phyloP scores from a whole-genome alignment of 768 basidiomycete species.

The Tricholoma hemisulphureum region DNA sequence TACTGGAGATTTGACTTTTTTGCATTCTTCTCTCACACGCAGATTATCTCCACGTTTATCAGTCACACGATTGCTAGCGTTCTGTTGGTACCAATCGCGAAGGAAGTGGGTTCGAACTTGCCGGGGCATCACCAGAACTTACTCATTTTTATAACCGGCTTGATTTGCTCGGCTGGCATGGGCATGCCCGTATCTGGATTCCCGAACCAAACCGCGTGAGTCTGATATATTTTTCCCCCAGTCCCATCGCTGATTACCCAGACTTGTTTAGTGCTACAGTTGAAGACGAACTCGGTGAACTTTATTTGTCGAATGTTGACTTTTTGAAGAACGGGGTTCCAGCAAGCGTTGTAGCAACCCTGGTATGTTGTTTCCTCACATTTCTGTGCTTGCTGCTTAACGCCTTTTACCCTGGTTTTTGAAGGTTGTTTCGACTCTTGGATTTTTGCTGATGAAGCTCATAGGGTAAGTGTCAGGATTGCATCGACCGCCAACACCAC shows the following conservation, averaged over 20 bases:
- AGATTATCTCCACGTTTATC: conserved; percentile 92
- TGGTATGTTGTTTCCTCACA: conserved; percentile 48
- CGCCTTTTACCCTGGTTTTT: conserved; percentile 8
- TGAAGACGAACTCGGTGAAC: conserved; percentile 90
- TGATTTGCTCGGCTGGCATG: conserved; percentile 96
- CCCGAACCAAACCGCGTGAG: conserved; percentile 95
- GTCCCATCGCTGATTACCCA: too few relatives aligned
- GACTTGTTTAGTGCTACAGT: conserved; percentile 74
- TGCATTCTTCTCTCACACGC: conserved; percentile 1
- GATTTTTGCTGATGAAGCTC: conserved; percentile 71
- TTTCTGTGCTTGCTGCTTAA: background rate
- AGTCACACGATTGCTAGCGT: conserved; percentile 97
- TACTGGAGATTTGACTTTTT: background rate
- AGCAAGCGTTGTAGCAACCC: conserved; percentile 84
- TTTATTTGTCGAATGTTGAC: conserved; percentile 82
- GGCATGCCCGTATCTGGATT: conserved; percentile 99
- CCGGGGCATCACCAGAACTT: conserved; percentile 70
- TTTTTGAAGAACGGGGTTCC: conserved; percentile 94
- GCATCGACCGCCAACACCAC: background rate
- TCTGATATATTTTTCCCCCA: conserved; percentile 28
- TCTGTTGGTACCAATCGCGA: conserved; percentile 94
- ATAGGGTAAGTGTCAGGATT: conserved; percentile 56
- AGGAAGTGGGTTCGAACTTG: conserved; percentile 81
- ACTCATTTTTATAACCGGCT: conserved; percentile 88
- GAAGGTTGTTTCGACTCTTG: conserved; percentile 83